Percentiles rank a stretch among this genome's conserved stretches.
These are phyloP conservation scores for Eucalyptus lansdowneana DNA, from an alignment of 345 rosid genomes.

Conservation along the genomic window DNA sequence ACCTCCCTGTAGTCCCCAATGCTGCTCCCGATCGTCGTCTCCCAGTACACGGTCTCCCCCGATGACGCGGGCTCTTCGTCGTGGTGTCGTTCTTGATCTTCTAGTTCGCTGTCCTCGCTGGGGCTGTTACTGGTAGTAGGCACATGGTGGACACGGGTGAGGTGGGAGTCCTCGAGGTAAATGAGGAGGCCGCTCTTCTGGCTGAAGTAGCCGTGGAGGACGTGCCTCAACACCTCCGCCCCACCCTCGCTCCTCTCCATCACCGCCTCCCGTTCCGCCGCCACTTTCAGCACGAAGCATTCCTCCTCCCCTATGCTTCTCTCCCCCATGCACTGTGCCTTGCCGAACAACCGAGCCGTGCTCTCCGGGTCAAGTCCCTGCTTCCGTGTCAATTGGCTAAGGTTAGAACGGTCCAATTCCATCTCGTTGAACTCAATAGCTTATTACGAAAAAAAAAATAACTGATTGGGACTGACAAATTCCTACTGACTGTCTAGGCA, in stretches of 20 bases:
- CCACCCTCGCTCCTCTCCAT: constrained; percentile 80
- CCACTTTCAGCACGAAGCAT: constrained; percentile 81
- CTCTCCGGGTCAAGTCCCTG: constrained; percentile 89
- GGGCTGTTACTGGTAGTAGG: background rate
- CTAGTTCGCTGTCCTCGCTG: background rate
- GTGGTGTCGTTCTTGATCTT: background rate
- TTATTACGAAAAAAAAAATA: background rate
- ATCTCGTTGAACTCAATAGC: background rate
- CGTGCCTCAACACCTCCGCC: constrained; percentile 85
- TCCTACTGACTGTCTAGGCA: background rate
- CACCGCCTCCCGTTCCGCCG: constrained; percentile 66
- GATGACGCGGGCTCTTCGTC: background rate
- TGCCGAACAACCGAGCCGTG: constrained; percentile 65
- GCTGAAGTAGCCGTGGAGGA: constrained; percentile 86
- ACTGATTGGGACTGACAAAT: background rate
- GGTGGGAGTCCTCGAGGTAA: constrained; percentile 84
- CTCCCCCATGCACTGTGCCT: constrained; percentile 87
- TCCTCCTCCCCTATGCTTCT: constrained; percentile 70
- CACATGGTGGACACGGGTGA: constrained; percentile 40
- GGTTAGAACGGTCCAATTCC: background rate
- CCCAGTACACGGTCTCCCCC: constrained; percentile 62
- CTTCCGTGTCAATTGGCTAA: background rate
- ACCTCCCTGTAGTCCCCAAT: constrained; percentile 80
- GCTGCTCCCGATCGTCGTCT: constrained; percentile 85
- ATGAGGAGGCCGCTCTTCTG: constrained; percentile 81